phyloP scores from a whole-genome alignment of 2,329 filamentous ascomycete species.

The Chalaropsis ovoidea region DNA sequence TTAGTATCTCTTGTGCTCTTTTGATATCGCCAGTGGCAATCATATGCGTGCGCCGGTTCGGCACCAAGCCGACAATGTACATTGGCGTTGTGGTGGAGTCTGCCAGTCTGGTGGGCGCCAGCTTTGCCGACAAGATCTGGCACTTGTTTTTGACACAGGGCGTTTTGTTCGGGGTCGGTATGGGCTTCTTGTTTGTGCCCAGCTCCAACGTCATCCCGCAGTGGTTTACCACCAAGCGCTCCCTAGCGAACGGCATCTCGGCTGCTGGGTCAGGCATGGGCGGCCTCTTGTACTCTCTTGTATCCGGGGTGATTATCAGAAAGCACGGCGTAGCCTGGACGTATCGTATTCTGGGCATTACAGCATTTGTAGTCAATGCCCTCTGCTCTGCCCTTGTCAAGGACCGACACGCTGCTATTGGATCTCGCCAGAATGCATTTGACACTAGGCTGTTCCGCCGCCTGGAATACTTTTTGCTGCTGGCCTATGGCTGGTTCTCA shows the following conservation, averaged over 20 bases:
- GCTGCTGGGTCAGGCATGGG: constrained; percentile 64
- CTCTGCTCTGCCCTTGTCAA: constrained; percentile 52
- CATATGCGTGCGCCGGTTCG: constrained; percentile 47
- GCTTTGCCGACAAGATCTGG: constrained; percentile 59
- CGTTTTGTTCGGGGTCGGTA: constrained; percentile 63
- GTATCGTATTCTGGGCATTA: constrained; percentile 54
- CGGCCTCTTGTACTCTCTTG: constrained; percentile 60
- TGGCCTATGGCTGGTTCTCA: constrained; percentile 59
- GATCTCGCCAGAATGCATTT: constrained; percentile 57
- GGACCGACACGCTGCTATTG: constrained; percentile 63
- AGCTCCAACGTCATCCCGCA: constrained; percentile 59
- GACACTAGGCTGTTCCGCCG: constrained; percentile 52
- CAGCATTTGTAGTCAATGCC: constrained; percentile 54
- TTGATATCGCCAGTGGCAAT: constrained; percentile 60
- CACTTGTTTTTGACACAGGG: constrained; percentile 68
- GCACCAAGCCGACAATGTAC: constrained; percentile 54
- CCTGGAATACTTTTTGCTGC: constrained; percentile 52
- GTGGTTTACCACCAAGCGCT: constrained; percentile 61
- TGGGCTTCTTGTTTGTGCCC: constrained; percentile 66
- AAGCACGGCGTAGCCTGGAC: constrained; percentile 56
- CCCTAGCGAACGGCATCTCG: constrained; percentile 58
- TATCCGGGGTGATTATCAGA: constrained; percentile 57
- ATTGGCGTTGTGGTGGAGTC: constrained; percentile 56
- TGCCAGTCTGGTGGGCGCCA: constrained; percentile 56
- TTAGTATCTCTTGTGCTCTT: constrained; percentile 41